Conservation (phyloP, 345 rosid genomes). For the Syzygium aromaticum region DNA sequence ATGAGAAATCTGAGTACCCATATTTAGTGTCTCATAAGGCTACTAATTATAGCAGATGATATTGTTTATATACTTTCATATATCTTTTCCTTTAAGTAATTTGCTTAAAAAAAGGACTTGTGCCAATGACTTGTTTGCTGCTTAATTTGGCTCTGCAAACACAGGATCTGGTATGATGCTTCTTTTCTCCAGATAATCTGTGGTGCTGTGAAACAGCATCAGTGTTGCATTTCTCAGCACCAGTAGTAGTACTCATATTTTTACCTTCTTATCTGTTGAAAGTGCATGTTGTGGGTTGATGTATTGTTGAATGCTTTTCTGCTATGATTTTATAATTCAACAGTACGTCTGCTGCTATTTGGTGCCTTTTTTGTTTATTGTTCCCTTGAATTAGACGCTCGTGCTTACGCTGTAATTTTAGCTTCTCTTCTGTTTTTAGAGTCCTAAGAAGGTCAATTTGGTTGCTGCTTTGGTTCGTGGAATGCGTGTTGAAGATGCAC, state of each 20-base stretch:
- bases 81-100: background rate
- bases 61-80: background rate
- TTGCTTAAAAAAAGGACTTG: background rate
- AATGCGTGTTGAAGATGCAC: conserved; percentile 96
- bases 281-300: background rate
- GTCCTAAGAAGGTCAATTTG: conserved; percentile 92
- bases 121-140: background rate
- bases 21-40: background rate
- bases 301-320: background rate
- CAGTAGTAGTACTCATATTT: background rate
- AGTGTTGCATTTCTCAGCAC: background rate
- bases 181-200: background rate
- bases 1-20: background rate
- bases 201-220: background rate
- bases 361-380: background rate
- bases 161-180: background rate
- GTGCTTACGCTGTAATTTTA: background rate
- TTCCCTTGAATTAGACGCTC: background rate
- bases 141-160: background rate
- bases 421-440: conserved; percentile 36
- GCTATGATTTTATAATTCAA: background rate
- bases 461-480: conserved; percentile 94
- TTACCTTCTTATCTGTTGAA: background rate
- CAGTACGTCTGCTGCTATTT: background rate
- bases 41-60: background rate